Conservation (phyloP, 2,329 filamentous ascomycete species). For the Claviceps africana region DNA sequence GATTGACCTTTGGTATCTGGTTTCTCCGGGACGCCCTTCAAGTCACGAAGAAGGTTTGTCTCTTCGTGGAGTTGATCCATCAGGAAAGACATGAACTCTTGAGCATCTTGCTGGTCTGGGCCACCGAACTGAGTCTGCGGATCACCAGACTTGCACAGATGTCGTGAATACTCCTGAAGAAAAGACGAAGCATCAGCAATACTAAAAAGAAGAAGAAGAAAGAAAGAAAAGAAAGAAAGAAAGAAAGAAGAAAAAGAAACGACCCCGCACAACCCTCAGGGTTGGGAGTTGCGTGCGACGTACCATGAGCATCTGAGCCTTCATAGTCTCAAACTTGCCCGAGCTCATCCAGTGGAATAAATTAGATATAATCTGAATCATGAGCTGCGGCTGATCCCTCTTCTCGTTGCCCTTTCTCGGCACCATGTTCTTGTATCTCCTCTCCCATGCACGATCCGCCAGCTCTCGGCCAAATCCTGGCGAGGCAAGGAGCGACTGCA, state of each 20-base stretch:
- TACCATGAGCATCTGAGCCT: slow-evolving; percentile 44
- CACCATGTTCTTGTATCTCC: slow-evolving; percentile 44
- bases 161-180: slow-evolving; percentile 38
- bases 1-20: slow-evolving; percentile 20
- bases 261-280: too few relatives aligned
- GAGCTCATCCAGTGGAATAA: slow-evolving; percentile 43
- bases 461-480: slow-evolving; percentile 51
- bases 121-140: slow-evolving; percentile 46
- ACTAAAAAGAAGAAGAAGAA: neutral
- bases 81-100: slow-evolving; percentile 77
- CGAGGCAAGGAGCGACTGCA: slow-evolving; percentile 73
- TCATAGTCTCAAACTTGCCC: slow-evolving; percentile 35
- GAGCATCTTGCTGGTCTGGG: slow-evolving; percentile 71
- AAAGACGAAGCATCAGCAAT: neutral
- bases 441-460: slow-evolving; percentile 43
- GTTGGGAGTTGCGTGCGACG: slow-evolving; percentile 15
- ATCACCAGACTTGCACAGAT: slow-evolving; percentile 20
- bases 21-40: slow-evolving; percentile 15
- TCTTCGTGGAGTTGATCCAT: slow-evolving; percentile 75
- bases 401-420: slow-evolving; percentile 47
- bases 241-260: too few relatives aligned
- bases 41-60: slow-evolving; percentile 50
- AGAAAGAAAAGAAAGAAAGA: neutral
- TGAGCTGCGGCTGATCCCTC: slow-evolving; percentile 39
- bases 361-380: slow-evolving; percentile 45